Evolutionary conservation across 371 early-diverging fungal species (phyloP).

Genomic region (Cokeromyces recurvatus): DNA sequence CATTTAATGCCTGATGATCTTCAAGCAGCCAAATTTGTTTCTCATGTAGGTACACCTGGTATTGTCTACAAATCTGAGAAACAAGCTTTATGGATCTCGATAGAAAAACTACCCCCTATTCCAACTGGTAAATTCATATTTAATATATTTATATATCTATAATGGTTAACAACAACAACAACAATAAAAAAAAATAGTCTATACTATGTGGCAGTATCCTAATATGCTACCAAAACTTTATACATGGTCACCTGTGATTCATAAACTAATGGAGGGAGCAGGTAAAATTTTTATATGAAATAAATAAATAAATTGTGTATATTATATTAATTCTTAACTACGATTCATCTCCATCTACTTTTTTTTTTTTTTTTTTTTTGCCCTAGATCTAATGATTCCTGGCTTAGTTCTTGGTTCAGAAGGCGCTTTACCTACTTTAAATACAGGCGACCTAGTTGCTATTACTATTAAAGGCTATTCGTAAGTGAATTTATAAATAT

Average conservation of each 20-base stretch:
- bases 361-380: not conserved
- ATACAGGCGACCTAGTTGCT: conserved; percentile 48
- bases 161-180: too few species aligned
- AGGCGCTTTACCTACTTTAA: conserved; percentile 39
- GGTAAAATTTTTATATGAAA: conserved; percentile 16
- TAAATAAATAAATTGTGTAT: not conserved
- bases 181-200: too few species aligned
- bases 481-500: conserved; percentile 24
- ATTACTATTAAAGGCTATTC: conserved; percentile 50
- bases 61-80: conserved; percentile 51
- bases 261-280: conserved; percentile 63
- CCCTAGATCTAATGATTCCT: conserved; percentile 59
- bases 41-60: conserved; percentile 57
- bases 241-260: conserved; percentile 58
- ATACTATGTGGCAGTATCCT: conserved; percentile 64
- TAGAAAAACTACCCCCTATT: conserved; percentile 30
- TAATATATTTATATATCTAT: not conserved
- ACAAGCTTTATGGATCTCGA: conserved; percentile 59
- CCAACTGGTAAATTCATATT: conserved; percentile 37
- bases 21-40: conserved; percentile 57
- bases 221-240: conserved; percentile 54
- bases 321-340: too few species aligned
- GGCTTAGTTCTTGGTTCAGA: conserved; percentile 49
- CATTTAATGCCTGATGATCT: conserved; percentile 52
- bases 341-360: too few species aligned